A percentile compares a stretch with the other conserved stretches of the same genome.
These are phyloP conservation scores for Graphilbum ipis-grandicollis DNA, from an alignment of 2,329 filamentous ascomycete species.

Conservation along the genomic window DNA sequence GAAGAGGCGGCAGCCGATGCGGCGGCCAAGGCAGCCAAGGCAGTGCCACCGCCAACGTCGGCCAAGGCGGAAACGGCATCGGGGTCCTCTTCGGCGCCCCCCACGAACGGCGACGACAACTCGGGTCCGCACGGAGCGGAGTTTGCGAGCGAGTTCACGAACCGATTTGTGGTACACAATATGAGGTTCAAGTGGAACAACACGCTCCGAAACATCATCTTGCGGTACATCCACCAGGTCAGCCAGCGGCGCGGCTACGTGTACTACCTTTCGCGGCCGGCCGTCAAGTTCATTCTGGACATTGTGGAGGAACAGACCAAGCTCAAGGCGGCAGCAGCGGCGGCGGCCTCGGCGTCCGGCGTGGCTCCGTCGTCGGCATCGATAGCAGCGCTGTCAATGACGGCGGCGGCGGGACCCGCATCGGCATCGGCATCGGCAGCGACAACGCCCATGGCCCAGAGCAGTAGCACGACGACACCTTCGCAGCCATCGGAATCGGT, in stretches of 20 bases:
- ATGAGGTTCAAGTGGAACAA: slow-evolving; percentile 99
- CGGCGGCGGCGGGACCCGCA: no score
- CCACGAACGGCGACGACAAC: neutral
- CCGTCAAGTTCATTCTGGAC: slow-evolving; percentile 94
- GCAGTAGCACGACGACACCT: slow-evolving; percentile 8
- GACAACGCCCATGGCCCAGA: no score
- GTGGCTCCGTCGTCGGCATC: neutral
- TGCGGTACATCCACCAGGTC: slow-evolving; percentile 94
- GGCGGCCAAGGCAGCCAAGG: slow-evolving; percentile 2
- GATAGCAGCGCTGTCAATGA: slow-evolving; percentile 12
- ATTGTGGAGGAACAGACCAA: slow-evolving; percentile 90
- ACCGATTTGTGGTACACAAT: slow-evolving; percentile 96
- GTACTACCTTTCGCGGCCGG: slow-evolving; percentile 90
- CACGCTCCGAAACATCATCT: slow-evolving; percentile 80
- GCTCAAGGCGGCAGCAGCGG: slow-evolving; percentile 30
- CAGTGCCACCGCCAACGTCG: no score
- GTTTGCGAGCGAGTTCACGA: slow-evolving; percentile 89
- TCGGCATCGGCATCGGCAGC: slow-evolving; percentile 13
- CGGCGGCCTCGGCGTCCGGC: slow-evolving; percentile 8
- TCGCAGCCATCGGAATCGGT: slow-evolving; percentile 18
- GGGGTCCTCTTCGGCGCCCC: no score
- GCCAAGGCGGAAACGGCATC: no score
- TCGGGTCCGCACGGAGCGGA: slow-evolving; percentile 52
- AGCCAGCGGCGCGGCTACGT: slow-evolving; percentile 90
- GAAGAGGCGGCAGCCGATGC: slow-evolving; percentile 16